phyloP scores from a whole-genome alignment of 2,329 filamentous ascomycete species.

The Fusarium sp. region DNA sequence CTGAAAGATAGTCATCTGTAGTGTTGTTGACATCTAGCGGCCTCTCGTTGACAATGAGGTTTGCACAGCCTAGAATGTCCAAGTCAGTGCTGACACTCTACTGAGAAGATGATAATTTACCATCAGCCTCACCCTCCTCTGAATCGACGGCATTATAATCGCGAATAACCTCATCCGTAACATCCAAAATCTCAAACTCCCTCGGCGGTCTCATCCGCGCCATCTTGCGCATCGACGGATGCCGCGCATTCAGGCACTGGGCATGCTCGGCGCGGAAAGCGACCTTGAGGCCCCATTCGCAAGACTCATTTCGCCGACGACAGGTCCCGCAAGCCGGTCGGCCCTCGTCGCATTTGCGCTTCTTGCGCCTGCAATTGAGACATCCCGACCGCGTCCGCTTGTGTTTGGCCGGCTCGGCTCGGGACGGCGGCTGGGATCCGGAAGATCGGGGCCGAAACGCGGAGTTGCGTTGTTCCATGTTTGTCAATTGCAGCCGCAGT shows the following conservation, averaged over 20 bases:
- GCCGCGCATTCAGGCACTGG: slow-evolving; percentile 46
- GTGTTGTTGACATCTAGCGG: neutral
- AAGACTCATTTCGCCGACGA: slow-evolving; percentile 46
- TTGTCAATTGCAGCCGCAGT: slow-evolving; percentile 38
- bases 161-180: slow-evolving; percentile 52
- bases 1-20: slow-evolving; percentile 18
- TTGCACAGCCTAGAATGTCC: slow-evolving; percentile 1
- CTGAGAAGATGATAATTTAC: slow-evolving; percentile 6
- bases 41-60: slow-evolving; percentile 6
- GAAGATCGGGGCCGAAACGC: neutral
- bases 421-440: neutral
- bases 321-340: slow-evolving; percentile 52
- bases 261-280: slow-evolving; percentile 53
- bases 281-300: slow-evolving; percentile 54
- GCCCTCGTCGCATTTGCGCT: slow-evolving; percentile 54
- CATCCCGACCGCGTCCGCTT: slow-evolving; percentile 52
- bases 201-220: slow-evolving; percentile 43
- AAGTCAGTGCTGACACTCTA: neutral
- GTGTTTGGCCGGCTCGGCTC: slow-evolving; percentile 40
- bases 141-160: slow-evolving; percentile 49
- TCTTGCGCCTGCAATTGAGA: slow-evolving; percentile 54
- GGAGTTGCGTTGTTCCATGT: slow-evolving; percentile 30
- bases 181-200: slow-evolving; percentile 52
- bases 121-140: slow-evolving; percentile 23
- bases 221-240: slow-evolving; percentile 51